Evolutionary conservation across 345 rosid genomes (phyloP), one percentile per base, ranked within the genome.

Genomic region (Eutrema yunnanense): DNA sequence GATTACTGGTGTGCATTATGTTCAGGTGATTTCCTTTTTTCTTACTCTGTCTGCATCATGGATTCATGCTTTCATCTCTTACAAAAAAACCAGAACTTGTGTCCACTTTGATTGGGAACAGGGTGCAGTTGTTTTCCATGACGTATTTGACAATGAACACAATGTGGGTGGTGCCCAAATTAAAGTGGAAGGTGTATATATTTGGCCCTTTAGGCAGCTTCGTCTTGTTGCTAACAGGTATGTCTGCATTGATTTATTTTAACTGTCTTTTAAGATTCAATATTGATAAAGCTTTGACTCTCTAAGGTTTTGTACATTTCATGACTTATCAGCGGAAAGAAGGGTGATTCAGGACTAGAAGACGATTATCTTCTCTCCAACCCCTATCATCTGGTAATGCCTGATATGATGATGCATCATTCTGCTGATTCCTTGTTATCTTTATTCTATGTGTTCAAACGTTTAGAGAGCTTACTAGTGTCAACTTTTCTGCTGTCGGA

Each of bases 141-240:
- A 92, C 62, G 96, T 88, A 36, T 92, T 88, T 80, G 92, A 92
- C 82, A 92, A 90, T 52, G 86, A 87, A 65, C 93, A 85, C 78
- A 90, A 88, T 82, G 96, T 90, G 63, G 96, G 94, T 36, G 96
- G 99, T 71, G 92, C 99, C 63, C 96, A 87, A 78, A 87, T 95
- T 74, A 87, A 88, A 78, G 88, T 92, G 64, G 99, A 92, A 84
- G 99, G 99, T 83, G 99, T 95, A 58, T 95, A 95, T 83, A 95
- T 95, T 77, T 95, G 96, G 97, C 99, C 99, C 48, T 95, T 95
- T 81, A 88, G 90, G 83, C 99, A 95, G 73, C 99, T 95, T 58
- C 96, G 97, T 38, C 81, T 95, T 90, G 92, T 92, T 47, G 93
- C 96, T 62, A 85, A 84, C 84, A 95, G 99, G 99, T 95, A 84